Conservation (phyloP, 2,329 filamentous ascomycete genomes). For the Talaromyces islandicus region DNA sequence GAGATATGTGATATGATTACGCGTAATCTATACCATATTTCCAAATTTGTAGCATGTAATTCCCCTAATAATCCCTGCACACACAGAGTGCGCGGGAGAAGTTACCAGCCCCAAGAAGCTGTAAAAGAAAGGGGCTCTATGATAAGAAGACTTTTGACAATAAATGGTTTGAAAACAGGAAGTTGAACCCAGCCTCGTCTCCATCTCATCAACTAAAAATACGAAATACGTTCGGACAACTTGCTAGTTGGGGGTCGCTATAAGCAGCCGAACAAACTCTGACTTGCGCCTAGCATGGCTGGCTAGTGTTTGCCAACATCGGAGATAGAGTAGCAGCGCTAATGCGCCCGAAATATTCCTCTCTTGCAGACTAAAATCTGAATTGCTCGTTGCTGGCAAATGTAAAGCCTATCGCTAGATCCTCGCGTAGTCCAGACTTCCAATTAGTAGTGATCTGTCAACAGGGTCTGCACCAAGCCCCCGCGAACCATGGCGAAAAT, state of each 20-base stretch:
- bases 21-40: background rate
- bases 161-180: background rate
- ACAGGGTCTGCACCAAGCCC: no score
- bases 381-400: background rate
- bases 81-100: background rate
- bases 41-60: background rate
- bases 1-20: background rate
- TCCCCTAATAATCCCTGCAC: background rate
- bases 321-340: background rate
- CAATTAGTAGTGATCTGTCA: background rate
- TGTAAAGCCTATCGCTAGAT: background rate
- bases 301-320: background rate
- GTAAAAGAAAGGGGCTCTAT: background rate
- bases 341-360: background rate
- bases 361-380: background rate
- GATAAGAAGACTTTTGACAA: background rate
- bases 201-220: background rate
- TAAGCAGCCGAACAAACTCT: background rate
- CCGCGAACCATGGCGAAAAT: background rate
- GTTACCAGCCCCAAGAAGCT: background rate
- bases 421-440: background rate
- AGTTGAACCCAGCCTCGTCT: background rate
- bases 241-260: background rate
- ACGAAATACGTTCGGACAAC: background rate
- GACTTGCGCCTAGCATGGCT: background rate